Evolutionary conservation across 805 yeast species (phyloP).

Genomic region (Zygosaccharomyces bailii): DNA sequence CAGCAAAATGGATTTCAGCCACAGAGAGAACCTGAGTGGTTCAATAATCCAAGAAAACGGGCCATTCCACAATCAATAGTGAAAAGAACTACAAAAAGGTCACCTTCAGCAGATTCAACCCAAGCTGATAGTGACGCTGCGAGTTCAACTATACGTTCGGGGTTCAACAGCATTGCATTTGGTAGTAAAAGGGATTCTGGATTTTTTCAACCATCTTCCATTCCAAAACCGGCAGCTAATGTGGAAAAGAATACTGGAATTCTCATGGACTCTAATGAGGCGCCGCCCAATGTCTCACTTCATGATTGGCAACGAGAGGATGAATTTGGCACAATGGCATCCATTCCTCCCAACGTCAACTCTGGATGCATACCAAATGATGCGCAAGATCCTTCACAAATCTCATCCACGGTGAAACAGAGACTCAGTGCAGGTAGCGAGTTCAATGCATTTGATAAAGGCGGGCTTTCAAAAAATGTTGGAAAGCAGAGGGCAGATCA

Average conservation of each 20-base stretch:
- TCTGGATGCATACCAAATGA: slow-evolving; percentile 5
- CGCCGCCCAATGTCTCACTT: slow-evolving; percentile 42
- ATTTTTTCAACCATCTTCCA: slow-evolving; percentile 14
- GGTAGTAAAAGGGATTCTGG: slow-evolving; percentile 35
- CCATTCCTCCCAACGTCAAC: slow-evolving; percentile 18
- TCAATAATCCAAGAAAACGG: slow-evolving; percentile 44
- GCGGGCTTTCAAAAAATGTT: not conserved
- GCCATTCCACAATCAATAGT: slow-evolving; percentile 46
- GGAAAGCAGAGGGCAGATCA: slow-evolving; percentile 1
- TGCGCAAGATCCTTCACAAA: slow-evolving; percentile 9
- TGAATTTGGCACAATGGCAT: slow-evolving; percentile 25
- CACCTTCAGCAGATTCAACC: slow-evolving; percentile 14
- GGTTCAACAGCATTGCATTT: slow-evolving; percentile 39
- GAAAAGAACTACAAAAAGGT: slow-evolving; percentile 37
- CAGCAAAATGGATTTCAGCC: slow-evolving; percentile 24
- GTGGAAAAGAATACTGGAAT: slow-evolving; percentile 24
- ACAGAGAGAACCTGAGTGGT: slow-evolving; percentile 37
- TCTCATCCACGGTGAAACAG: slow-evolving; percentile 7
- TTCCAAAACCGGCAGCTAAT: slow-evolving; percentile 13
- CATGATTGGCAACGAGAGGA: slow-evolving; percentile 43
- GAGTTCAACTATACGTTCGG: slow-evolving; percentile 22
- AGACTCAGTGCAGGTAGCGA: slow-evolving; percentile 7
- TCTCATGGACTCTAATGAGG: slow-evolving; percentile 38
- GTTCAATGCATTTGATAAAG: slow-evolving; percentile 24
- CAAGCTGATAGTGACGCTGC: slow-evolving; percentile 10